phyloP scores from a whole-genome alignment of 1,139 yeast species.

The Blastobotrys elegans region DNA sequence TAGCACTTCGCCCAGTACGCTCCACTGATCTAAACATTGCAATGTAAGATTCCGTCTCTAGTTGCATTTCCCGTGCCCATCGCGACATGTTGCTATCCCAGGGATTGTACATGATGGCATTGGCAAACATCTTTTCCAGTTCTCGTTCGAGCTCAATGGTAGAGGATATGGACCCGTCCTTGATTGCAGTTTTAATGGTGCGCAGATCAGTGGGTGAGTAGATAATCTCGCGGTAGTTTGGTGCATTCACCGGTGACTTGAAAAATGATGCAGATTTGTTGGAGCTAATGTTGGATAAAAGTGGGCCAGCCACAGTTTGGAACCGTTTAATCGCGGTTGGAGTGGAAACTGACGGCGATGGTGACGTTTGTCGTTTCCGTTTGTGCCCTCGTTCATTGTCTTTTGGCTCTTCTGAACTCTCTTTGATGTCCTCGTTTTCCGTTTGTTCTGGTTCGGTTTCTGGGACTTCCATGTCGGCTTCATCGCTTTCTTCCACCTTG shows the following conservation, averaged over 20 bases:
- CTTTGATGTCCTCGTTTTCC: slow-evolving; percentile 10
- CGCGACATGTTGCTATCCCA: slow-evolving; percentile 57
- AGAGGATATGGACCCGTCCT: slow-evolving; percentile 50
- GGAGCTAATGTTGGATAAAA: slow-evolving; percentile 60
- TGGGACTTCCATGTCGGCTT: slow-evolving; percentile 10
- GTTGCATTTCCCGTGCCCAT: slow-evolving; percentile 61
- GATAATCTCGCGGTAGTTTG: slow-evolving; percentile 58
- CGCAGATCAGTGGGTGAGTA: slow-evolving; percentile 65
- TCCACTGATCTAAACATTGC: slow-evolving; percentile 34
- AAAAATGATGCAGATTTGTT: slow-evolving; percentile 74
- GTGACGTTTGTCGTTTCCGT: slow-evolving; percentile 19
- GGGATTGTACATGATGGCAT: slow-evolving; percentile 76
- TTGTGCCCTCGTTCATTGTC: slow-evolving; percentile 11
- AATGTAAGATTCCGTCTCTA: slow-evolving; percentile 34
- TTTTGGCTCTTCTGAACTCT: slow-evolving; percentile 8
- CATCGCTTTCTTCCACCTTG: slow-evolving; percentile 8
- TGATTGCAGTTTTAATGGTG: slow-evolving; percentile 52
- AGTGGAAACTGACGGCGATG: slow-evolving; percentile 19
- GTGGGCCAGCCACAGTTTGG: slow-evolving; percentile 39
- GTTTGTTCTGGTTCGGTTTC: slow-evolving; percentile 12
- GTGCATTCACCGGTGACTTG: slow-evolving; percentile 67
- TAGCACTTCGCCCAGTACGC: slow-evolving; percentile 20
- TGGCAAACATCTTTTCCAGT: slow-evolving; percentile 72
- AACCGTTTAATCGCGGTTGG: slow-evolving; percentile 24
- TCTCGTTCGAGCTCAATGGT: slow-evolving; percentile 58